Conservation (phyloP, 164 flowering plant species). For the Magnolia sinica region DNA sequence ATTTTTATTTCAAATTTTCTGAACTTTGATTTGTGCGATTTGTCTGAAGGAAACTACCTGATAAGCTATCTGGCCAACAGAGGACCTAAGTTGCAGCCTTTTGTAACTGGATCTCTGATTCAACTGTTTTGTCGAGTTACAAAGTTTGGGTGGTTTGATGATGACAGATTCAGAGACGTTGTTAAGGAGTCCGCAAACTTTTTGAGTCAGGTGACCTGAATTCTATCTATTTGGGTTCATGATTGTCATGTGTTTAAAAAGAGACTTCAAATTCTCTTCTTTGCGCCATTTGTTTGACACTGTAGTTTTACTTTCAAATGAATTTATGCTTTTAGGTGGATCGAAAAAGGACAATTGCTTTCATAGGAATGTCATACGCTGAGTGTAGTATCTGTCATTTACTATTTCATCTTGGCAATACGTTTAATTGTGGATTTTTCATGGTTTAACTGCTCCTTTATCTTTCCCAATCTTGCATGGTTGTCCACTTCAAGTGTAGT, state of each 20-base stretch:
- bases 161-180: slow-evolving; percentile 83
- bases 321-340: neutral
- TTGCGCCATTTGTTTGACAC: neutral
- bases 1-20: slow-evolving; percentile 7
- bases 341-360: neutral
- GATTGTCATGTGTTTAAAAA: neutral
- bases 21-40: slow-evolving; percentile 18
- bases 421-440: neutral
- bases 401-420: neutral
- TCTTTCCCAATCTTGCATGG: too few relatives aligned
- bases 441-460: neutral
- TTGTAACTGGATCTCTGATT: slow-evolving; percentile 81
- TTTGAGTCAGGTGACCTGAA: slow-evolving; percentile 68
- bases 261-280: neutral
- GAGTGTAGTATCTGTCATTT: too few relatives aligned
- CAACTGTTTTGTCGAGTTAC: slow-evolving; percentile 86
- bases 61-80: slow-evolving; percentile 84
- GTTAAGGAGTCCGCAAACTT: slow-evolving; percentile 82
- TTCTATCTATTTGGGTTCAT: slow-evolving; percentile 1
- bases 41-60: slow-evolving; percentile 75
- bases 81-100: slow-evolving; percentile 90
- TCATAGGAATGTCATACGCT: too few relatives aligned
- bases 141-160: slow-evolving; percentile 97
- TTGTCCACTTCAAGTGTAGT: neutral
- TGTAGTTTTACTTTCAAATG: neutral